These are phyloP conservation scores for Mycena rosella DNA, from an alignment of 768 basidiomycete species.

Conservation along the genomic window DNA sequence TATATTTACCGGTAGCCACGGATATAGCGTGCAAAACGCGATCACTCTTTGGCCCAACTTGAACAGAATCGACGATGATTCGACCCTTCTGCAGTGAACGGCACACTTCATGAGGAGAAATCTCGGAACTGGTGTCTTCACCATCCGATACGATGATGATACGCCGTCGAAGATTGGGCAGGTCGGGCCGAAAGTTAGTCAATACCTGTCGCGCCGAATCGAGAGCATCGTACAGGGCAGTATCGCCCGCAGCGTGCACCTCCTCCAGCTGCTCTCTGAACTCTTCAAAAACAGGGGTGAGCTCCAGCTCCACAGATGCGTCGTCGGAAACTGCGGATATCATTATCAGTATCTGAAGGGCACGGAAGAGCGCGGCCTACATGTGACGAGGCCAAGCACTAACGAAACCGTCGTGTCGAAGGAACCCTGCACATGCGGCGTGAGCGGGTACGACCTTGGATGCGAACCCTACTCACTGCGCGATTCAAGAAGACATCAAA, in stretches of 20 bases:
- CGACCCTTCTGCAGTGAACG: constrained; percentile 34
- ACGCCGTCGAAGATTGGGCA: constrained; percentile 40
- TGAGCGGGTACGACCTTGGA: neutral
- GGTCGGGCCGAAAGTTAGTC: constrained; percentile 38
- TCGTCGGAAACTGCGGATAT: constrained; percentile 38
- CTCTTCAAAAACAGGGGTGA: constrained; percentile 45
- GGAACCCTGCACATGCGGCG: constrained; percentile 38
- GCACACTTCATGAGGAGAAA: constrained; percentile 37
- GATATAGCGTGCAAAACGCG: constrained; percentile 42
- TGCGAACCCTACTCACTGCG: constrained; percentile 38
- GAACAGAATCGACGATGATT: constrained; percentile 46
- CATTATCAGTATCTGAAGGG: too few species aligned
- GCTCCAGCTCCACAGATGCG: constrained; percentile 37
- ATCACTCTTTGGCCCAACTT: constrained; percentile 40
- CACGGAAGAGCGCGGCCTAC: constrained; percentile 21
- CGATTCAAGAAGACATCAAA: constrained; percentile 48
- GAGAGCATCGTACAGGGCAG: constrained; percentile 45
- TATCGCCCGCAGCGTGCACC: constrained; percentile 39
- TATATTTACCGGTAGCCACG: constrained; percentile 41
- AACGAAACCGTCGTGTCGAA: constrained; percentile 45
- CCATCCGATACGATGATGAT: constrained; percentile 48
- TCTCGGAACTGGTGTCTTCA: constrained; percentile 42
- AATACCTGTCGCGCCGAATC: constrained; percentile 41
- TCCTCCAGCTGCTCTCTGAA: constrained; percentile 41
- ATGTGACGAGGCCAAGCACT: constrained; percentile 46